These are phyloP conservation scores for Maudiozyma saulgeensis DNA, from an alignment of 805 yeast genomes.

Conservation along the genomic window DNA sequence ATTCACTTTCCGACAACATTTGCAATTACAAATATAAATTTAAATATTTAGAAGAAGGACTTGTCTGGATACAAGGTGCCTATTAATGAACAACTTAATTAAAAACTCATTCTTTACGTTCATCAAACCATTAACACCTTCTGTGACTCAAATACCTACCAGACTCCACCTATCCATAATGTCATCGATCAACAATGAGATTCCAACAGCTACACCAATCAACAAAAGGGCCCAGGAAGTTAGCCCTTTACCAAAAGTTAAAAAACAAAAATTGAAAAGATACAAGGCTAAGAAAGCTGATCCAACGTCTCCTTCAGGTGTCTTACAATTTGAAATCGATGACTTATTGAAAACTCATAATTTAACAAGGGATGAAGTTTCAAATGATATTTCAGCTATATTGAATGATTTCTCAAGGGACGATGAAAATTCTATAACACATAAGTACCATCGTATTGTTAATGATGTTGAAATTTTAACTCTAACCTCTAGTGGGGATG, in stretches of 20 bases:
- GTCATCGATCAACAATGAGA: background rate
- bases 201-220: background rate
- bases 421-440: constrained; percentile 27
- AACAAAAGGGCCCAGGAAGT: background rate
- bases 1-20: too few species aligned
- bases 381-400: constrained; percentile 56
- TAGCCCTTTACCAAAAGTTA: constrained; percentile 3
- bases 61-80: too few species aligned
- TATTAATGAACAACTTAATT: too few species aligned
- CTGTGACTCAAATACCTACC: background rate
- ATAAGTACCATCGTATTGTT: constrained; percentile 50
- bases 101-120: background rate
- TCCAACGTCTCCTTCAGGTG: constrained; percentile 73
- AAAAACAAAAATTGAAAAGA: constrained; percentile 37
- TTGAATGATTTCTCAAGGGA: constrained; percentile 44
- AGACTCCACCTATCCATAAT: background rate
- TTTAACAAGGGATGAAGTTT: constrained; percentile 38
- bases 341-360: constrained; percentile 39
- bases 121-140: background rate
- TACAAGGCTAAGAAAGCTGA: constrained; percentile 59
- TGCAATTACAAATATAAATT: too few species aligned
- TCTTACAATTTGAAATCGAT: constrained; percentile 62
- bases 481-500: constrained; percentile 78
- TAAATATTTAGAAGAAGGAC: too few species aligned
- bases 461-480: constrained; percentile 46